Evolutionary conservation across 768 basidiomycete species (phyloP).

Genomic region (Trametes cingulata): DNA sequence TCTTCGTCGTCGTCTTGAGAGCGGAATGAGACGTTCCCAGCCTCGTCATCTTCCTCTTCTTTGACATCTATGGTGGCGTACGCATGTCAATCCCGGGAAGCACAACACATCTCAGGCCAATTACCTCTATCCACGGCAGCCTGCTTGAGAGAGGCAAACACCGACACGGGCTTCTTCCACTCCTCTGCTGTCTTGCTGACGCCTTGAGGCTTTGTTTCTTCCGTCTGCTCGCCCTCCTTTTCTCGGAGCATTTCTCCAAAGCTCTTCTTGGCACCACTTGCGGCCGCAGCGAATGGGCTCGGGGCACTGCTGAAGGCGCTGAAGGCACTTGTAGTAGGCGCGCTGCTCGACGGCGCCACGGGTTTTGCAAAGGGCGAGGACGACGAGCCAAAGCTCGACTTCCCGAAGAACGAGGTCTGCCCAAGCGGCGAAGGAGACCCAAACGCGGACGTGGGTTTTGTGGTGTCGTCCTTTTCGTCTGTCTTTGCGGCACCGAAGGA

Average conservation of each 20-base stretch:
- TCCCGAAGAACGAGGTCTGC: constrained; percentile 24
- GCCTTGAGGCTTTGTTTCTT: constrained; percentile 13
- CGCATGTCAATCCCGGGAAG: no score
- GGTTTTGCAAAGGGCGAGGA: constrained; percentile 31
- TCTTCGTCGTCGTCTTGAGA: constrained; percentile 13
- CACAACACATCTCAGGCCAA: no score
- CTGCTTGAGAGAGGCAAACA: constrained; percentile 16
- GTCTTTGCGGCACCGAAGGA: constrained; percentile 5
- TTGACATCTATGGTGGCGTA: not conserved
- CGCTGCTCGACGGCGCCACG: constrained; percentile 27
- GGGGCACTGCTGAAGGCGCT: constrained; percentile 35
- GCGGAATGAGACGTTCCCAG: constrained; percentile 2
- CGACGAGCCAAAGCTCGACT: constrained; percentile 11
- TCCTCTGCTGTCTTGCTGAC: constrained; percentile 13
- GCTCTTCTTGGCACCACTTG: constrained; percentile 41
- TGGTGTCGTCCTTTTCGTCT: not conserved
- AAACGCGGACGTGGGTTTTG: constrained; percentile 24
- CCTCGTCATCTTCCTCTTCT: constrained; percentile 3
- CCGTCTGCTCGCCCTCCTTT: constrained; percentile 17
- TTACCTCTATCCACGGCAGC: constrained; percentile 1
- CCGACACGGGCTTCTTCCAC: constrained; percentile 25
- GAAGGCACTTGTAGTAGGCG: constrained; percentile 40
- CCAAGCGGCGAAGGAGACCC: constrained; percentile 26
- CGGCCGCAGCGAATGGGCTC: constrained; percentile 44
- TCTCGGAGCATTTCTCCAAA: constrained; percentile 63